These are phyloP conservation scores for Mycena amicta DNA, from an alignment of 768 basidiomycete species.

Conservation along the genomic window DNA sequence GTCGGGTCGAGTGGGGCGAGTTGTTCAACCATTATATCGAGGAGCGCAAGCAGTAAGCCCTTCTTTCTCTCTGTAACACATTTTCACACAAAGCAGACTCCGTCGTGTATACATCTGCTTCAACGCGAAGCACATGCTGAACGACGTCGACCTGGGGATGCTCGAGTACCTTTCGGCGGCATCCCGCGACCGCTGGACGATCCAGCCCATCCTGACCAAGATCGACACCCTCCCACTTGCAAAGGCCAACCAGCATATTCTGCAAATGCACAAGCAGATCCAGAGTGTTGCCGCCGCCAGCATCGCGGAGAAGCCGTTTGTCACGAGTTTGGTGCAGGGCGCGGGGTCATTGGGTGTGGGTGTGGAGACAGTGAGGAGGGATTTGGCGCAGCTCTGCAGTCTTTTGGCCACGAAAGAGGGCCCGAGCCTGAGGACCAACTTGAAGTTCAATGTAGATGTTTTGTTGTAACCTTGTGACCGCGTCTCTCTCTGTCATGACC, in stretches of 20 bases:
- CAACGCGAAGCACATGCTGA: slow-evolving; percentile 67
- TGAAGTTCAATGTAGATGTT: not conserved
- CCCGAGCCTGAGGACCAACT: not conserved
- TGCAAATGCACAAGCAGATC: slow-evolving; percentile 54
- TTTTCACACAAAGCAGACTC: slow-evolving; percentile 44
- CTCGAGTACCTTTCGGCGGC: slow-evolving; percentile 50
- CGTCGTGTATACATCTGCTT: slow-evolving; percentile 72
- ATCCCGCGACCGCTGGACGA: slow-evolving; percentile 47
- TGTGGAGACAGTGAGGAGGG: not conserved
- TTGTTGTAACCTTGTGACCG: not conserved
- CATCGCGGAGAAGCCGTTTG: not conserved
- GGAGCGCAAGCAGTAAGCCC: slow-evolving; percentile 60
- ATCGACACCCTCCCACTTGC: slow-evolving; percentile 51
- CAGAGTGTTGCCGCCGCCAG: slow-evolving; percentile 39
- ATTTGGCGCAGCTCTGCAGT: slow-evolving; percentile 26
- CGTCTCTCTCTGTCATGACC: slow-evolving; percentile 19
- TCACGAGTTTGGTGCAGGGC: not conserved
- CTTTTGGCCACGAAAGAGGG: no score
- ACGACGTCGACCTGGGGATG: slow-evolving; percentile 61
- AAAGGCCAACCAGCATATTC: slow-evolving; percentile 31
- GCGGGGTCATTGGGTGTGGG: not conserved
- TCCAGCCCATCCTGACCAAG: slow-evolving; percentile 78
- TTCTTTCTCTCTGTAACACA: slow-evolving; percentile 3
- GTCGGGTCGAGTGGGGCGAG: slow-evolving; percentile 74
- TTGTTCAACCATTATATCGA: slow-evolving; percentile 67